Evolutionary conservation across 192 early-diverging fungal genomes (phyloP).

Genomic region (Dissophora ornata): DNA sequence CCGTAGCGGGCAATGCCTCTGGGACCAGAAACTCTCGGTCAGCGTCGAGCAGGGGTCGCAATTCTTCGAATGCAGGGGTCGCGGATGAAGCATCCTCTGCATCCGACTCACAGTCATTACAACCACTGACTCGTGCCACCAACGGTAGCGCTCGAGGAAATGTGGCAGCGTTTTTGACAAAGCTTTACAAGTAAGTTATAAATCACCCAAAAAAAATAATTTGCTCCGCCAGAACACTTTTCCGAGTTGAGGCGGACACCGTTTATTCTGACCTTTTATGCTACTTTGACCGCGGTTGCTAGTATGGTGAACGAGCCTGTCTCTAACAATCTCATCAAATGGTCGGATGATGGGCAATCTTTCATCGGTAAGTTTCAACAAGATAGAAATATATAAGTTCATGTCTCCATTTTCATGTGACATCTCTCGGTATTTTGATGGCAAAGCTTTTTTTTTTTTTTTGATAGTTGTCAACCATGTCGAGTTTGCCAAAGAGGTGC

Average conservation of each 20-base stretch:
- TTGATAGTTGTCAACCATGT: slow-evolving; percentile 70
- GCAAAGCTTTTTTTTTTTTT: not conserved
- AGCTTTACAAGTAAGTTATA: slow-evolving; percentile 43
- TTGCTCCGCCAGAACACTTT: not conserved
- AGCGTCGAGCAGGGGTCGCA: not conserved
- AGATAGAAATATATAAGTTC: not conserved
- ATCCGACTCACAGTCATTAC: slow-evolving; percentile 23
- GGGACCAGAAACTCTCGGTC: not conserved
- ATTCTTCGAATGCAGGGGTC: not conserved
- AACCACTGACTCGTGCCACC: slow-evolving; percentile 21
- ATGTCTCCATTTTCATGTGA: not conserved
- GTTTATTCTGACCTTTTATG: not conserved
- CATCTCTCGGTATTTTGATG: no score
- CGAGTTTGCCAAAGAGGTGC: slow-evolving; percentile 83
- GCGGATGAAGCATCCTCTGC: not conserved
- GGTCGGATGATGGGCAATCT: slow-evolving; percentile 87
- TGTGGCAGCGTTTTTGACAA: slow-evolving; percentile 28
- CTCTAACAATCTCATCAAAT: slow-evolving; percentile 86
- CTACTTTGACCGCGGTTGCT: not conserved
- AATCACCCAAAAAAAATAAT: no score
- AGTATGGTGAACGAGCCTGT: slow-evolving; percentile 90
- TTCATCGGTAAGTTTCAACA: slow-evolving; percentile 73
- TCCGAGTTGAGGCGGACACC: not conserved
- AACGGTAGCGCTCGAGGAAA: slow-evolving; percentile 27
- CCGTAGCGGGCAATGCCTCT: not conserved